Percentiles rank a stretch among this genome's conserved stretches.
Evolutionary conservation across 768 basidiomycete genomes (phyloP).

Genomic region (Suillus clintonianus): DNA sequence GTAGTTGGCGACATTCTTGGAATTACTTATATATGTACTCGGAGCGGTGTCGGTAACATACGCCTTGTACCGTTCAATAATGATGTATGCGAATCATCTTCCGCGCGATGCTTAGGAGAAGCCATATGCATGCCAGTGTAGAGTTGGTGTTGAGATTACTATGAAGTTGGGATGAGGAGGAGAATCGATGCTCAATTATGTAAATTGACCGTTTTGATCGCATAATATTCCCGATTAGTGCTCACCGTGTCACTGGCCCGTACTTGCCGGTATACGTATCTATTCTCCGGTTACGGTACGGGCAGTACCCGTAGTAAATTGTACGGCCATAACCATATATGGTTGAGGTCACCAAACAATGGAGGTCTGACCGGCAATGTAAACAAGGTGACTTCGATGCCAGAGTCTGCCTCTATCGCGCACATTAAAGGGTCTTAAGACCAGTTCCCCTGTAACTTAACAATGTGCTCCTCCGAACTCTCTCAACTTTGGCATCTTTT

Average conservation of each 20-base stretch:
- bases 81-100: neutral
- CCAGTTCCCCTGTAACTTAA: neutral
- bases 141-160: neutral
- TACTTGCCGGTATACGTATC: neutral
- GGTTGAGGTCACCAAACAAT: neutral
- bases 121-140: neutral
- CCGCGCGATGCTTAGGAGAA: neutral
- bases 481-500: neutral
- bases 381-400: neutral
- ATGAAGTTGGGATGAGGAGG: neutral
- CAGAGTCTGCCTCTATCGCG: neutral
- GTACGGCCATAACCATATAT: neutral
- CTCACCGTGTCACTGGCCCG: neutral
- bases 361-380: neutral
- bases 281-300: neutral
- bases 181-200: neutral
- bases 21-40: constrained; percentile 19
- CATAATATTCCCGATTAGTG: neutral
- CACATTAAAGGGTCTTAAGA: neutral
- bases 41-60: neutral
- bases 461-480: neutral
- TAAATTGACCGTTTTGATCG: neutral
- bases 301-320: neutral
- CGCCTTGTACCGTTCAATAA: neutral
- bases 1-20: constrained; percentile 1